Evolutionary conservation across 2,329 filamentous ascomycete genomes (phyloP), one percentile per base, ranked within the genome.

Genomic region (Ophiostoma fasciatum): DNA sequence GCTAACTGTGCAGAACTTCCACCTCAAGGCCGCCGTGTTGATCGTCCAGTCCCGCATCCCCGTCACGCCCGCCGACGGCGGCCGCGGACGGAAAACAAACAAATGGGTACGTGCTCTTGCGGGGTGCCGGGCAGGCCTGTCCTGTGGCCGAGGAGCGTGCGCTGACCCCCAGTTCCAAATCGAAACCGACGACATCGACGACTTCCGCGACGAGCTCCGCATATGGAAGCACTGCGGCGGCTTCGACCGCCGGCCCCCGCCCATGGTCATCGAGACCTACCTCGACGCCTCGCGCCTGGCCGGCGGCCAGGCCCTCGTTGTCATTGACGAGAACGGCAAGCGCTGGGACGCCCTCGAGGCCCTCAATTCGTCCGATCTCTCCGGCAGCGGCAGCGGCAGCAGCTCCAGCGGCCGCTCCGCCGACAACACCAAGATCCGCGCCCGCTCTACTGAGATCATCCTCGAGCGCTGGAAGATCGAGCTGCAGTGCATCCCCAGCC

Each of bases 381-480:
- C 55, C 43, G 71, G 52, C 56, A 64, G 63, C 39, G 62, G 60
- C 48, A 60, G 56, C 43, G 50, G 36, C 33, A 32, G 37, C 39
- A 41, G 39, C 37, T 31, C 22, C 36, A 34, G 32, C 21, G 33
- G 36, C 25, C 64, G 39, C 65, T 37, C 31, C 29, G 18, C 19
- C 28, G 36, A 40, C 26, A 36, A 27, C 34, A 42, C 39, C 35
- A 44, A 38, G 27, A 45, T 39, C 8, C 44, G 44, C 31, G 17
- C 38, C 14, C 34, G 42, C 7, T 36, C 38, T 1, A 76, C 75
- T 38, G 80, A 92, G 52, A 73, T 98, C 38, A 67, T 94, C 35
- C 63, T 98, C 43, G 90, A 98, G 60, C 72, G 88, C 47, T 98
- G 90, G 90, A 78, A 68, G 39, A 71, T 98, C 44, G 79, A 90